Conservation (phyloP, 345 rosid species). For the Raphanus raphanistrum region DNA sequence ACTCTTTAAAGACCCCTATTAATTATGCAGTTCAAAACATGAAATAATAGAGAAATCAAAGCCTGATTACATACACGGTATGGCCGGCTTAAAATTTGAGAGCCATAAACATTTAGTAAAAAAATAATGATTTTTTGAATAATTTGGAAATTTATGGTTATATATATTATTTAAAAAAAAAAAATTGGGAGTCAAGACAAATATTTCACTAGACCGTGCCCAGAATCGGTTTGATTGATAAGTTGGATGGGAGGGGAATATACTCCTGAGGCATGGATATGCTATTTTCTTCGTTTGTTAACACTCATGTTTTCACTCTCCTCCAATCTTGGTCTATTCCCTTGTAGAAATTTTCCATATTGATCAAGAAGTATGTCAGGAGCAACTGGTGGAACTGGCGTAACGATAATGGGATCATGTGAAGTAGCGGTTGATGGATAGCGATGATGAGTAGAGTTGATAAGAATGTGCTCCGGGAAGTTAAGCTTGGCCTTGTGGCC, state of each 20-base stretch:
- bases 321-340: neutral
- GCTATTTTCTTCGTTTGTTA: conserved; percentile 35
- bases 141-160: neutral
- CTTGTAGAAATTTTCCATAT: conserved; percentile 18
- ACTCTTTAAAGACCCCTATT: neutral
- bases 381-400: conserved; percentile 13
- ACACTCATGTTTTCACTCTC: conserved; percentile 22
- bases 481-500: conserved; percentile 41
- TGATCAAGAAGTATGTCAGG: conserved; percentile 40
- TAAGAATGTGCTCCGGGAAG: conserved; percentile 36
- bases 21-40: neutral
- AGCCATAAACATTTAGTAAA: neutral
- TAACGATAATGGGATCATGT: neutral
- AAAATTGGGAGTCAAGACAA: neutral
- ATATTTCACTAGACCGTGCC: neutral
- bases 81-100: neutral
- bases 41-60: conserved; percentile 8
- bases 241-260: neutral
- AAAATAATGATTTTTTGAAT: neutral
- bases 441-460: conserved; percentile 15
- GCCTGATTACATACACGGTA: neutral
- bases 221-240: neutral
- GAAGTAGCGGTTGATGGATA: conserved; percentile 17
- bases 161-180: neutral
- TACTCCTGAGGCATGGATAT: neutral